A percentile compares a stretch with the other conserved stretches of the same genome.
Evolutionary conservation across 2,329 filamentous ascomycete species (phyloP).

Genomic region (Clonostachys sp.): DNA sequence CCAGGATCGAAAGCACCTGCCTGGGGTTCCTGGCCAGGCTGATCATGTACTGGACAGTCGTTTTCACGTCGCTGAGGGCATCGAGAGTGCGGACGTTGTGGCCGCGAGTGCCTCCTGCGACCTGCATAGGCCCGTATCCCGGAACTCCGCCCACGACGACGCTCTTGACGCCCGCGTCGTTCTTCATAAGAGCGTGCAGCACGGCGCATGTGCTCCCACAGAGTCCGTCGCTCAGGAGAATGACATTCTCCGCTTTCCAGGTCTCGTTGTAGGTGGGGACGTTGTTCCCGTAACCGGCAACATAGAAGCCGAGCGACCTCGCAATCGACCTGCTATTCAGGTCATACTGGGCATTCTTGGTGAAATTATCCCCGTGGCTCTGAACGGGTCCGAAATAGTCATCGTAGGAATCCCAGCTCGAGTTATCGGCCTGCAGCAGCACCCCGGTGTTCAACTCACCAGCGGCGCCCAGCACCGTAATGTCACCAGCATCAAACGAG

Average conservation of each 20-base stretch:
- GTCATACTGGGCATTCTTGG: background rate
- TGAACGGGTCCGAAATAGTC: background rate
- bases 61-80: no score
- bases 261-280: background rate
- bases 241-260: conserved; percentile 32
- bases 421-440: no score
- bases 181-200: conserved; percentile 49
- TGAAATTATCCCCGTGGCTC: background rate
- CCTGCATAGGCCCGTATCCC: conserved; percentile 44
- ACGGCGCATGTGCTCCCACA: conserved; percentile 58
- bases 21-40: no score
- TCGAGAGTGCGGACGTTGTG: conserved; percentile 16
- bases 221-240: conserved; percentile 46
- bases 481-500: no score
- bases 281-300: conserved; percentile 35
- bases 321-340: conserved; percentile 18
- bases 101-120: conserved; percentile 53
- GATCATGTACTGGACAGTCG: no score
- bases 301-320: conserved; percentile 24
- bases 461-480: no score
- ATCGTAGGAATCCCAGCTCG: background rate
- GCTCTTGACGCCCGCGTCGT: conserved; percentile 46
- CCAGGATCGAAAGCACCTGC: no score
- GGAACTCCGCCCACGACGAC: conserved; percentile 55
- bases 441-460: no score